Conservation (phyloP, 441 rosid species). For the Syzygium malaccense region DNA sequence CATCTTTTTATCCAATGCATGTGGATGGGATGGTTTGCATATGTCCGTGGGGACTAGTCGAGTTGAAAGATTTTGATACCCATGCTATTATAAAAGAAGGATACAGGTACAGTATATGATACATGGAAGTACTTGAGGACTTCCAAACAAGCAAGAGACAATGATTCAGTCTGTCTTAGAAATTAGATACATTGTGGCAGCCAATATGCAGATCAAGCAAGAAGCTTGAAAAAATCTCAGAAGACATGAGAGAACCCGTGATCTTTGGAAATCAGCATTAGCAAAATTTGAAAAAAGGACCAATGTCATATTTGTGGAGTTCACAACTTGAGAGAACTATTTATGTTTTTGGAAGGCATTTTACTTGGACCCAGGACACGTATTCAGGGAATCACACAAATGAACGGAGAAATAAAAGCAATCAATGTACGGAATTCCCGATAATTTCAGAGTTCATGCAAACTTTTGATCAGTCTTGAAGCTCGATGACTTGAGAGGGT, state of each 20-base stretch:
- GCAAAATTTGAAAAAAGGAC: background rate
- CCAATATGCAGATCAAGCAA: background rate
- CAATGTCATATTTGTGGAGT: background rate
- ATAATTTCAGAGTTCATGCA: background rate
- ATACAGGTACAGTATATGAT: background rate
- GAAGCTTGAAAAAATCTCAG: background rate
- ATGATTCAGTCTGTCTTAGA: background rate
- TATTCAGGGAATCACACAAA: background rate
- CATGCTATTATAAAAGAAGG: too few species aligned
- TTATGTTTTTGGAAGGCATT: background rate
- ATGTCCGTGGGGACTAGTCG: background rate
- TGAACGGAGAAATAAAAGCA: background rate
- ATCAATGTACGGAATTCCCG: background rate
- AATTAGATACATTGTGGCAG: background rate
- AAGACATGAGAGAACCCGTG: background rate
- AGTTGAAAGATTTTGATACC: too few species aligned
- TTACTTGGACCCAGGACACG: background rate
- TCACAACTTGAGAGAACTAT: background rate
- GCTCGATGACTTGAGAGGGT: background rate
- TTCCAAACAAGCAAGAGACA: background rate
- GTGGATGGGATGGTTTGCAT: accelerated
- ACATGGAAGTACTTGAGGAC: background rate
- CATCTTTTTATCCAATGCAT: background rate
- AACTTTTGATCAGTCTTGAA: background rate
- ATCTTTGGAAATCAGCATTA: background rate